Evolutionary conservation across 1,284 basidiomycete genomes (phyloP).

Genomic region (Boletellus deceptivus): DNA sequence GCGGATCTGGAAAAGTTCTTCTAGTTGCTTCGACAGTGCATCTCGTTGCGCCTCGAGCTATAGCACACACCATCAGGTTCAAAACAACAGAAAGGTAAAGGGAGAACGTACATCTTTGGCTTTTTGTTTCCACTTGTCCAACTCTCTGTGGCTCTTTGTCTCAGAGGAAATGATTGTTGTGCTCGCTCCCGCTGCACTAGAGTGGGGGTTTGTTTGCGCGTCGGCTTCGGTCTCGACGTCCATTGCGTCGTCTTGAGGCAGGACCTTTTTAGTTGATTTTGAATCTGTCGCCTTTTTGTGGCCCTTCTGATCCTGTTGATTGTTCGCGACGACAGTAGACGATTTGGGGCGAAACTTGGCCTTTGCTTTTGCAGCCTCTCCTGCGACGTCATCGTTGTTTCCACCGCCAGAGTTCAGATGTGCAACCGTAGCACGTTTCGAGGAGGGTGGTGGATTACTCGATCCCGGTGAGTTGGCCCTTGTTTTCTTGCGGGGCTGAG

Average conservation of each 20-base stretch:
- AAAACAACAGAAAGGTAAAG: neutral
- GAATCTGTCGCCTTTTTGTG: constrained; percentile 14
- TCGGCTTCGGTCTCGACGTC: constrained; percentile 17
- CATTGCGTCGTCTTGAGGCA: constrained; percentile 13
- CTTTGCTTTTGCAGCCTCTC: constrained; percentile 14
- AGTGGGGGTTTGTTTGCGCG: constrained; percentile 1
- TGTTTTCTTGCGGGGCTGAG: constrained; percentile 17
- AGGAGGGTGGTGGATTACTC: constrained; percentile 10
- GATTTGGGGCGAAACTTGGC: constrained; percentile 19
- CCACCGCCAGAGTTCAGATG: neutral
- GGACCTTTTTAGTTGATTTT: constrained; percentile 12
- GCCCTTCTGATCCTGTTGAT: constrained; percentile 12
- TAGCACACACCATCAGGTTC: constrained; percentile 2
- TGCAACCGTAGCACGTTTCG: constrained; percentile 13
- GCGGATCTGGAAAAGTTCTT: constrained; percentile 55
- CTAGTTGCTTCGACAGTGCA: constrained; percentile 49
- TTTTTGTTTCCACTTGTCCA: constrained; percentile 34
- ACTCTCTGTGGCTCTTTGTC: constrained; percentile 18
- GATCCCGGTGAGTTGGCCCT: constrained; percentile 18
- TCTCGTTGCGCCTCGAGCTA: constrained; percentile 48
- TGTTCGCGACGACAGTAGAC: constrained; percentile 2
- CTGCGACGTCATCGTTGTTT: neutral
- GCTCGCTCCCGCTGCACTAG: constrained; percentile 10
- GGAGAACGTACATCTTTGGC: constrained; percentile 23
- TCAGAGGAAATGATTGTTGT: constrained; percentile 14